phyloP scores from a whole-genome alignment of 306 rosid species.

The Vigna hirtella region DNA sequence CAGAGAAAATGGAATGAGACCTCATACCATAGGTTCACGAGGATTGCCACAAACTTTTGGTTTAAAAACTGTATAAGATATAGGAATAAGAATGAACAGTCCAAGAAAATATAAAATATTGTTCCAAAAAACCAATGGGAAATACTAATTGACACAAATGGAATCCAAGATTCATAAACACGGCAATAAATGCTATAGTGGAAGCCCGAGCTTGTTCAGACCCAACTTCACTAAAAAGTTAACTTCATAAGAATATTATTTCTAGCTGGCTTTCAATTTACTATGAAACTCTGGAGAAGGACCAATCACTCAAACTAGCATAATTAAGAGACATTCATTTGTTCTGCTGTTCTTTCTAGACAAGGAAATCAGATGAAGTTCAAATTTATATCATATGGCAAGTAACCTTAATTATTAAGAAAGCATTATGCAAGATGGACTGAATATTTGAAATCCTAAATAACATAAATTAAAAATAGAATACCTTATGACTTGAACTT shows the following conservation, averaged over 20 bases:
- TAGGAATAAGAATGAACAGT: too few relatives aligned
- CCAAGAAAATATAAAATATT: not conserved
- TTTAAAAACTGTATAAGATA: too few relatives aligned
- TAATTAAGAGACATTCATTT: constrained; percentile 13
- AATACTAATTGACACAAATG: constrained; percentile 21
- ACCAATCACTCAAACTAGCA: constrained; percentile 5
- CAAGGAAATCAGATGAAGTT: constrained; percentile 15
- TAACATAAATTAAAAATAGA: constrained; percentile 39
- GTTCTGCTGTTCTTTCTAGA: constrained; percentile 29
- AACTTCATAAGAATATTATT: constrained; percentile 4
- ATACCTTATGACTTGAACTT: constrained; percentile 99
- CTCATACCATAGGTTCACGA: too few relatives aligned
- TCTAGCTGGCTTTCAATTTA: constrained; percentile 7
- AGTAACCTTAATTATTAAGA: constrained; percentile 19
- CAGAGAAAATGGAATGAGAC: too few relatives aligned
- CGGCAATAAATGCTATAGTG: not conserved
- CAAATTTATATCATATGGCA: constrained; percentile 1
- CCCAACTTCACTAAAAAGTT: constrained; percentile 8
- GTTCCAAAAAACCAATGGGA: not conserved
- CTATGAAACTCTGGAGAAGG: constrained; percentile 11
- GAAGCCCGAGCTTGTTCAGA: not conserved
- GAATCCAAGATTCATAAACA: constrained; percentile 13
- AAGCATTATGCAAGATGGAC: not conserved
- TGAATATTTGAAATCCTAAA: constrained; percentile 14
- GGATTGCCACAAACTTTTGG: too few relatives aligned